phyloP scores from a whole-genome alignment of 345 rosid species.

The Passiflora organensis region DNA sequence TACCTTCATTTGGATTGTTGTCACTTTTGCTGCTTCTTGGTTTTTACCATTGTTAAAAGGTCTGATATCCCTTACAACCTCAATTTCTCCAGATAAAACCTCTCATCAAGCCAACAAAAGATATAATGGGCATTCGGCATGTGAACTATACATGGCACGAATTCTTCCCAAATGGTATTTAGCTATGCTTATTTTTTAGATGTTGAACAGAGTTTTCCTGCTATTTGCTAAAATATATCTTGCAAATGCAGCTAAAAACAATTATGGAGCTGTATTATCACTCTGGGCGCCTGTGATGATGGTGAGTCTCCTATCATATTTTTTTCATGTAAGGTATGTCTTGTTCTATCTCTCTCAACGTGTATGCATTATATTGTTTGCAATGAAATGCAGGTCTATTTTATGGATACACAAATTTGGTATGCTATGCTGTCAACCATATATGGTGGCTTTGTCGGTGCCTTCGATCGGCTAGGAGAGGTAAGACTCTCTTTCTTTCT shows the following conservation, averaged over 20 bases:
- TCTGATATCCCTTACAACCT: too few species aligned
- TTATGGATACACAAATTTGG: conserved; percentile 98
- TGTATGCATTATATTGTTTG: conserved; percentile 11
- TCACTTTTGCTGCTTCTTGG: neutral
- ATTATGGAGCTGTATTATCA: conserved; percentile 69
- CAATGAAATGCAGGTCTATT: conserved; percentile 67
- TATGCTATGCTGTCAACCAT: conserved; percentile 81
- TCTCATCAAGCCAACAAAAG: conserved; percentile 85
- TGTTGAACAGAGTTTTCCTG: conserved; percentile 10
- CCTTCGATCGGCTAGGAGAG: conserved; percentile 97
- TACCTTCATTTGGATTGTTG: conserved; percentile 7
- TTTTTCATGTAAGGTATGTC: neutral
- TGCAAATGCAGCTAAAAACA: conserved; percentile 52
- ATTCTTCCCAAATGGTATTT: conserved; percentile 71
- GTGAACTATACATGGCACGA: conserved; percentile 87
- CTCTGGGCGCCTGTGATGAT: conserved; percentile 79
- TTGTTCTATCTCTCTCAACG: neutral
- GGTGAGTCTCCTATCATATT: conserved; percentile 36
- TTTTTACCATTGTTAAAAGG: too few species aligned
- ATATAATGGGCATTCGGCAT: conserved; percentile 61
- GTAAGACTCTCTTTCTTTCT: conserved; percentile 35
- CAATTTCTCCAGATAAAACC: conserved; percentile 52
- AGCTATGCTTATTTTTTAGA: conserved; percentile 6
- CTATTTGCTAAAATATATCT: conserved; percentile 9
- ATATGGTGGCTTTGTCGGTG: conserved; percentile 89